Evolutionary conservation across 805 yeast species (phyloP).

Genomic region (Tanozyma kutaoensis): DNA sequence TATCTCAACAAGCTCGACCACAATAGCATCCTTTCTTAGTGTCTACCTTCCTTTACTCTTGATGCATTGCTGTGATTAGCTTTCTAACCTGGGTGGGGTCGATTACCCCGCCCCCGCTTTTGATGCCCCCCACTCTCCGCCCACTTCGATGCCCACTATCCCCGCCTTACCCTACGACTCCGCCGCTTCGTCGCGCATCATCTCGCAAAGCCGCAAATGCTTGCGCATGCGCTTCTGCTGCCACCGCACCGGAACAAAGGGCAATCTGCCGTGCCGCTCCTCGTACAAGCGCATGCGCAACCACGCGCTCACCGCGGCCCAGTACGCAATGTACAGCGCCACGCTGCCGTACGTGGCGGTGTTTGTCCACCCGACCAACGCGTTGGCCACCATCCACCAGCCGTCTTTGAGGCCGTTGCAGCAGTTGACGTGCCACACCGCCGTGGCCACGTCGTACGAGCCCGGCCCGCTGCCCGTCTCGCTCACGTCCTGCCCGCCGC

Average conservation of each 20-base stretch:
- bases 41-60: no score
- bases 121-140: no score
- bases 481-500: slow-evolving; percentile 74
- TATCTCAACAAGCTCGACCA: no score
- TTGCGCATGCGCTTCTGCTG: slow-evolving; percentile 44
- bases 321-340: slow-evolving; percentile 19
- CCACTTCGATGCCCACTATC: no score
- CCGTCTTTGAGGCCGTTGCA: slow-evolving; percentile 47
- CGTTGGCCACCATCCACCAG: slow-evolving; percentile 34
- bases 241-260: slow-evolving; percentile 42
- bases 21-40: no score
- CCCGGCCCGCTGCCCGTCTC: slow-evolving; percentile 93
- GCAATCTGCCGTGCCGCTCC: slow-evolving; percentile 23
- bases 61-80: no score
- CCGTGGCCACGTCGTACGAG: slow-evolving; percentile 63
- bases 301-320: slow-evolving; percentile 20
- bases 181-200: no score
- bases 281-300: slow-evolving; percentile 18
- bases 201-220: no score
- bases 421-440: slow-evolving; percentile 92
- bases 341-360: slow-evolving; percentile 33
- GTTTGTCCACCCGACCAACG: slow-evolving; percentile 33
- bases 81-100: no score
- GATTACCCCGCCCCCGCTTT: no score
- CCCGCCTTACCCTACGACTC: no score